Evolutionary conservation across 805 yeast genomes (phyloP).

Genomic region (Metschnikowia lachancei): DNA sequence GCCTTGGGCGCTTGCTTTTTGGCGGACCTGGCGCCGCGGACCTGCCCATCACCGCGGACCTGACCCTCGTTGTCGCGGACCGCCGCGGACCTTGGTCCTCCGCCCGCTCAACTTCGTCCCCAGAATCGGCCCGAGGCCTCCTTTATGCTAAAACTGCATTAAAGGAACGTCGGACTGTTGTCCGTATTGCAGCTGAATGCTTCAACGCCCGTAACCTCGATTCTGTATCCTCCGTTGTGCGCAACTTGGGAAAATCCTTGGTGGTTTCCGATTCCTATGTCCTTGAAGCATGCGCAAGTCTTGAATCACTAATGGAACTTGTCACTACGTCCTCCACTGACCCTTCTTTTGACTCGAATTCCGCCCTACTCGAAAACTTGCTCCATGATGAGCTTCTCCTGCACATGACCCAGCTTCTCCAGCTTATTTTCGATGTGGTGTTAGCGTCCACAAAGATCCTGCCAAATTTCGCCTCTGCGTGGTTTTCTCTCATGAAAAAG

Average conservation of each 20-base stretch:
- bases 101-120: not conserved
- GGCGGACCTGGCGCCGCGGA: slow-evolving; percentile 14
- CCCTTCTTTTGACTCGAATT: not conserved
- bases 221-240: slow-evolving; percentile 26
- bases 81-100: too few relatives aligned
- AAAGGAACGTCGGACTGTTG: slow-evolving; percentile 50
- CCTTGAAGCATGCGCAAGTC: slow-evolving; percentile 4
- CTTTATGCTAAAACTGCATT: slow-evolving; percentile 42
- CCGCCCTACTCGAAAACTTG: slow-evolving; percentile 11
- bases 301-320: slow-evolving; percentile 1
- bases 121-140: slow-evolving; percentile 23
- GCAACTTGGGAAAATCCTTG: slow-evolving; percentile 33
- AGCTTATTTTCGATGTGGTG: slow-evolving; percentile 39
- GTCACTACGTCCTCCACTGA: not conserved
- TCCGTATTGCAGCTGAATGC: slow-evolving; percentile 40
- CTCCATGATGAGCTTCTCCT: slow-evolving; percentile 30
- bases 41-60: too few relatives aligned
- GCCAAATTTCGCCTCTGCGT: slow-evolving; percentile 34
- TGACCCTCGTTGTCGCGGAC: too few relatives aligned
- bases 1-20: slow-evolving; percentile 3
- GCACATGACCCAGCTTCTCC: slow-evolving; percentile 35
- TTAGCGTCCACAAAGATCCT: slow-evolving; percentile 34
- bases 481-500: slow-evolving; percentile 55
- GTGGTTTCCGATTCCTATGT: slow-evolving; percentile 8
- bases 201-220: slow-evolving; percentile 20